These are phyloP conservation scores for Neolentinus lepideus DNA, from an alignment of 1,284 basidiomycete genomes.

Conservation along the genomic window DNA sequence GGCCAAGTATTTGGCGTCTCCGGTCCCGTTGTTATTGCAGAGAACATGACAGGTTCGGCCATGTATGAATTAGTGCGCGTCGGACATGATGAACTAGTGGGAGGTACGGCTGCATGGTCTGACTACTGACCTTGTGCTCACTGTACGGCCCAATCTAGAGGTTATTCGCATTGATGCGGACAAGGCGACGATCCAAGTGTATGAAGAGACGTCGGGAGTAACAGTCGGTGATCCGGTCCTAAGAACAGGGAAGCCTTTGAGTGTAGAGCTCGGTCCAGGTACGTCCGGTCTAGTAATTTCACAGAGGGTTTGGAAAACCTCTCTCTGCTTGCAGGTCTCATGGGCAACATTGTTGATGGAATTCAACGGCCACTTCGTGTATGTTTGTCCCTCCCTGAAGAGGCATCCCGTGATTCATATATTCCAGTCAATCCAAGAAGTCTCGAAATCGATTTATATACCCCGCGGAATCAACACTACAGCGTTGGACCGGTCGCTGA, in stretches of 20 bases:
- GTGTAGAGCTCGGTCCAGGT: slow-evolving; percentile 97
- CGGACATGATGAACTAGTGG: slow-evolving; percentile 95
- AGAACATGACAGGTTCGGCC: slow-evolving; percentile 93
- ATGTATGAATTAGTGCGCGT: slow-evolving; percentile 98
- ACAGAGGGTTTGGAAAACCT: not conserved
- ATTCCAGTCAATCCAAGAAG: slow-evolving; percentile 84
- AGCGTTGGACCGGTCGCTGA: slow-evolving; percentile 80
- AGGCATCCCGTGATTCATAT: slow-evolving; percentile 11
- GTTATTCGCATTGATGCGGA: slow-evolving; percentile 96
- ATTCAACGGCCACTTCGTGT: slow-evolving; percentile 89
- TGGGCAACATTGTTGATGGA: slow-evolving; percentile 98
- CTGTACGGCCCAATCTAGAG: slow-evolving; percentile 46
- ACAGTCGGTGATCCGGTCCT: slow-evolving; percentile 98
- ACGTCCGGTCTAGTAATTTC: slow-evolving; percentile 11
- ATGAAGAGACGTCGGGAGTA: slow-evolving; percentile 97
- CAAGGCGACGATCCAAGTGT: slow-evolving; percentile 99
- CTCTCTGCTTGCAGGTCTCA: slow-evolving; percentile 55
- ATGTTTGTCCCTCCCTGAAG: slow-evolving; percentile 10
- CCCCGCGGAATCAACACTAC: slow-evolving; percentile 98
- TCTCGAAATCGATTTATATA: slow-evolving; percentile 98
- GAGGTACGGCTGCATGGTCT: slow-evolving; percentile 50
- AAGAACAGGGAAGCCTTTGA: slow-evolving; percentile 94
- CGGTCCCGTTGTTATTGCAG: slow-evolving; percentile 93
- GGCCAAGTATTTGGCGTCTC: slow-evolving; percentile 93
- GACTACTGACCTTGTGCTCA: slow-evolving; percentile 8